These are phyloP conservation scores for Saussurea involucrata DNA, from an alignment of 129 eudicot species.

Conservation along the genomic window DNA sequence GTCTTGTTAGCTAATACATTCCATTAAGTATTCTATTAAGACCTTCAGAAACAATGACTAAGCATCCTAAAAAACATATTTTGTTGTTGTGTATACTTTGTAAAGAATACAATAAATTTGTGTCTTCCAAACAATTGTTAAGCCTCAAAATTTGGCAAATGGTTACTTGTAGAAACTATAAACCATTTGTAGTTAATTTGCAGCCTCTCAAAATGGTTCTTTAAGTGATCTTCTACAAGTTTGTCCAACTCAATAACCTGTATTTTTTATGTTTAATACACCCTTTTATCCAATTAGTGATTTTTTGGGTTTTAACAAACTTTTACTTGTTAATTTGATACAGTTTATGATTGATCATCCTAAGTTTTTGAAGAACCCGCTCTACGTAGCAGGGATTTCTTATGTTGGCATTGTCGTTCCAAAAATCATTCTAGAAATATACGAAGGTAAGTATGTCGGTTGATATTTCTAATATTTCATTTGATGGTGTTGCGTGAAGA, in stretches of 20 bases:
- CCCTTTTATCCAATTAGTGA: neutral
- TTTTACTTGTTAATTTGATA: no score
- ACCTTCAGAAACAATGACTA: no score
- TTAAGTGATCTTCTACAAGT: neutral
- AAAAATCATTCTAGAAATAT: slow-evolving; percentile 7
- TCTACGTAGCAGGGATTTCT: slow-evolving; percentile 12
- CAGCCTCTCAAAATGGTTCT: neutral
- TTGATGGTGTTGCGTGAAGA: neutral
- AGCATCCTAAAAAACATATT: no score
- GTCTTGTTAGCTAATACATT: no score
- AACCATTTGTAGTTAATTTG: neutral
- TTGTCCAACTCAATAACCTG: neutral
- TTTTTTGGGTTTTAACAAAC: neutral
- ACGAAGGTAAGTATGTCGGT: neutral
- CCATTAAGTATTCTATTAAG: no score
- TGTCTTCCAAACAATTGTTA: no score
- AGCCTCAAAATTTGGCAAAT: no score
- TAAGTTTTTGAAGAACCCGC: slow-evolving; percentile 13
- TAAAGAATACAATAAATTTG: no score
- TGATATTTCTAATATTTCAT: neutral
- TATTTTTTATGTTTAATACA: no score
- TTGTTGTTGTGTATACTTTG: no score
- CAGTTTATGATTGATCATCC: slow-evolving; percentile 13
- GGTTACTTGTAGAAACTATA: no score
- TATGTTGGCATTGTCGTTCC: slow-evolving; percentile 10